A percentile compares a stretch with the other conserved stretches of the same genome.
Evolutionary conservation across 352 stramenopile genomes (phyloP).

Genomic region (Peronosclerospora sorghi): DNA sequence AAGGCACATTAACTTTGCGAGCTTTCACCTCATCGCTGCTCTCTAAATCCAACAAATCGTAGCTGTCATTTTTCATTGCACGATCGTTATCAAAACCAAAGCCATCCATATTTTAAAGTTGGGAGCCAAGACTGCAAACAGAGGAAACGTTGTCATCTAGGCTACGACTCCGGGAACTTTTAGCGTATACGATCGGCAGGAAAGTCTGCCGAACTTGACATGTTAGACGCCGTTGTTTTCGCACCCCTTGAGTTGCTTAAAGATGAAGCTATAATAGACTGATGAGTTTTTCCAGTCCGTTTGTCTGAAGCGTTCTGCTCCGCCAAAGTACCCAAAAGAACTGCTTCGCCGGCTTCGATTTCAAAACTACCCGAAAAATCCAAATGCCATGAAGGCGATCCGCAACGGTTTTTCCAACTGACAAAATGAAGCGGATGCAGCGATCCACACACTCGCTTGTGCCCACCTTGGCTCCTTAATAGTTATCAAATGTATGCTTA

Average conservation of each 20-base stretch:
- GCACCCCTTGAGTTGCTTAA: slow-evolving; percentile 9
- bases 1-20: slow-evolving; percentile 30
- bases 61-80: slow-evolving; percentile 67
- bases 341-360: slow-evolving; percentile 49
- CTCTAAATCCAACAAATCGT: slow-evolving; percentile 65
- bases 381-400: slow-evolving; percentile 75
- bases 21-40: slow-evolving; percentile 56
- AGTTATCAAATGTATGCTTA: slow-evolving; percentile 55
- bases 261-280: slow-evolving; percentile 20
- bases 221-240: not conserved
- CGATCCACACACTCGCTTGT: slow-evolving; percentile 73
- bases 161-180: slow-evolving; percentile 15
- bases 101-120: slow-evolving; percentile 57
- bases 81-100: slow-evolving; percentile 73
- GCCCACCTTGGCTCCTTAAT: slow-evolving; percentile 59
- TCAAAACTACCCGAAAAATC: slow-evolving; percentile 77
- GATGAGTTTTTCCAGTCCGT: too few relatives aligned
- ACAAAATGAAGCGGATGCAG: slow-evolving; percentile 76
- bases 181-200: slow-evolving; percentile 24
- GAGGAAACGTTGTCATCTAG: slow-evolving; percentile 44
- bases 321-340: slow-evolving; percentile 41
- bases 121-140: slow-evolving; percentile 45
- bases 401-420: slow-evolving; percentile 57
- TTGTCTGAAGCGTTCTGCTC: slow-evolving; percentile 6
- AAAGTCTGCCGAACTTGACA: too few relatives aligned